Percentiles rank a stretch among this genome's conserved stretches.
phyloP scores from a whole-genome alignment of 768 basidiomycete genomes.

The Rhizopogon vinicolor region DNA sequence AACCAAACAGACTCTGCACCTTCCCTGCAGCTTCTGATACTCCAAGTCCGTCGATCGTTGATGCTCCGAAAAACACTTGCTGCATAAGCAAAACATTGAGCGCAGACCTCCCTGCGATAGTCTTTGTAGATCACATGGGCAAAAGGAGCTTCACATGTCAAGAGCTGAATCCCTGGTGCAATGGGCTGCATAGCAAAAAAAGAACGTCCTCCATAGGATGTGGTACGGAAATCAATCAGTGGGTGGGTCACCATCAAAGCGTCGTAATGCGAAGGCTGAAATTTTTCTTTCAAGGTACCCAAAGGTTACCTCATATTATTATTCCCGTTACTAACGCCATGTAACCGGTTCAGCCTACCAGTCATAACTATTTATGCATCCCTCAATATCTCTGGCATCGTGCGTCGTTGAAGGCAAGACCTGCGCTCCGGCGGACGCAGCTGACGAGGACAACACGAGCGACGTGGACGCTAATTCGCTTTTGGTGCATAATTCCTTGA shows the following conservation, averaged over 20 bases:
- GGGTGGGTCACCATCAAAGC: neutral
- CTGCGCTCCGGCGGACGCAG: no score
- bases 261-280: neutral
- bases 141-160: constrained; percentile 45
- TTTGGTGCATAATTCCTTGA: no score
- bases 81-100: constrained; percentile 58
- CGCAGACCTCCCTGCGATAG: constrained; percentile 66
- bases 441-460: no score
- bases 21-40: constrained; percentile 27
- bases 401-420: no score
- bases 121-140: constrained; percentile 54
- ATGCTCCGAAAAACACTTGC: constrained; percentile 17
- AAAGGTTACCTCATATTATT: neutral
- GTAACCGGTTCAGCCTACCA: no score
- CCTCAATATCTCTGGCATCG: no score
- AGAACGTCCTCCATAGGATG: constrained; percentile 48
- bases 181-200: constrained; percentile 43
- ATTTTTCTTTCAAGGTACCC: neutral
- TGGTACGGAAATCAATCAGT: constrained; percentile 22
- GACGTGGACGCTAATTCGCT: no score
- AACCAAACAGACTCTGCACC: constrained; percentile 48
- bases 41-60: constrained; percentile 37
- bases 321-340: no score
- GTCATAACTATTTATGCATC: no score
- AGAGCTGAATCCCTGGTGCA: constrained; percentile 38